Conservation (phyloP, 306 rosid species). For the Hylodesmum podocarpum region DNA sequence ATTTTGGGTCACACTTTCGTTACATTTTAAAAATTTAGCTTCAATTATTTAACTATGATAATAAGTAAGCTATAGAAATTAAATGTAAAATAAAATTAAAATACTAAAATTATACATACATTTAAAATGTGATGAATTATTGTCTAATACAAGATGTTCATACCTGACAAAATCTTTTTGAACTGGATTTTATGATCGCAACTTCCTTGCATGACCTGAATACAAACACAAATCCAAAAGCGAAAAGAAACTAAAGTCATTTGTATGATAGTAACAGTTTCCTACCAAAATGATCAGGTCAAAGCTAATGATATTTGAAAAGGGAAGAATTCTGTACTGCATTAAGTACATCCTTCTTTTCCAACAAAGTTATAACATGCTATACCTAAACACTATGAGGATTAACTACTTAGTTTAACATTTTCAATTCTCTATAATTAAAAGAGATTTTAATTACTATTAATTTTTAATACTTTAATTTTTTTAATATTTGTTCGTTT, state of each 20-base stretch:
- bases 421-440: too few species aligned
- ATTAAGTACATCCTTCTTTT: background rate
- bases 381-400: background rate
- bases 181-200: constrained; percentile 14
- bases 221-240: background rate
- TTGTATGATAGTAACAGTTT: background rate
- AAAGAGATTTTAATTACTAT: too few species aligned
- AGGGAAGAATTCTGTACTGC: background rate
- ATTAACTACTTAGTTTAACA: too few species aligned
- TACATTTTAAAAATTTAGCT: too few species aligned
- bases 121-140: background rate
- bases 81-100: too few species aligned
- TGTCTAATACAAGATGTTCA: background rate
- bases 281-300: background rate
- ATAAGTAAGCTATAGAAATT: too few species aligned
- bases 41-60: too few species aligned
- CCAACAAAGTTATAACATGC: background rate
- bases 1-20: too few species aligned
- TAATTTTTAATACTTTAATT: too few species aligned
- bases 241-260: background rate
- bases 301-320: background rate
- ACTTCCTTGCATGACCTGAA: background rate
- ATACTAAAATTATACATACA: too few species aligned
- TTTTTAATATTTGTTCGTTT: background rate
- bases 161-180: background rate